Conservation (phyloP, 805 yeast genomes). For the Yarrowia yakushimensis region DNA sequence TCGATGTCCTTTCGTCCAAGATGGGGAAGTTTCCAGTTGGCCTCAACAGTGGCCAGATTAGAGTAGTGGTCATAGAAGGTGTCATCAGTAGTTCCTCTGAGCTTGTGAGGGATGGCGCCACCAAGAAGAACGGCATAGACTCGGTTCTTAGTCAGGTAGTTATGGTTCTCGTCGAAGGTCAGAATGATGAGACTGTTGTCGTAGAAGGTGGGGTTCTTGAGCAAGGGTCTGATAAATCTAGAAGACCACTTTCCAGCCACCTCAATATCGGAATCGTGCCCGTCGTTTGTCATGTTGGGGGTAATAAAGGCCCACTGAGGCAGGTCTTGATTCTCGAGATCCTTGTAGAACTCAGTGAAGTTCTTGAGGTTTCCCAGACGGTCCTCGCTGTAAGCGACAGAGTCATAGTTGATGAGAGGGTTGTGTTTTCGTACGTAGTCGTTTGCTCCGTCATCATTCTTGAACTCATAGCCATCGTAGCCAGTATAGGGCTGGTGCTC, state of each 20-base stretch:
- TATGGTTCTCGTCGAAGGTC: conserved; percentile 51
- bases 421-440: conserved; percentile 54
- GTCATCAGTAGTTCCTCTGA: conserved; percentile 45
- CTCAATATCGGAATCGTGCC: conserved; percentile 48
- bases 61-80: conserved; percentile 55
- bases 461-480: conserved; percentile 47
- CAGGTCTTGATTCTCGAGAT: conserved; percentile 41
- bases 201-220: conserved; percentile 48
- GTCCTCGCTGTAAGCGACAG: conserved; percentile 39
- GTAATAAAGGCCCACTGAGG: conserved; percentile 55
- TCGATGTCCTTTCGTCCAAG: conserved; percentile 51
- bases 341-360: conserved; percentile 45
- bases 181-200: conserved; percentile 45
- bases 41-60: conserved; percentile 48
- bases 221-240: conserved; percentile 45
- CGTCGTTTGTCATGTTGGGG: conserved; percentile 54
- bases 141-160: conserved; percentile 44
- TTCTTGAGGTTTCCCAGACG: conserved; percentile 48
- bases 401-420: conserved; percentile 46
- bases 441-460: conserved; percentile 44
- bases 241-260: conserved; percentile 48
- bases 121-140: conserved; percentile 49
- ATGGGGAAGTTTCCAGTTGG: conserved; percentile 49
- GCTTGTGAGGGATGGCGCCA: conserved; percentile 44
- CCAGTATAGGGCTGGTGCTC: conserved; percentile 54